Conservation (phyloP, 1,139 yeast genomes). For the Zygoascus meyerae region DNA sequence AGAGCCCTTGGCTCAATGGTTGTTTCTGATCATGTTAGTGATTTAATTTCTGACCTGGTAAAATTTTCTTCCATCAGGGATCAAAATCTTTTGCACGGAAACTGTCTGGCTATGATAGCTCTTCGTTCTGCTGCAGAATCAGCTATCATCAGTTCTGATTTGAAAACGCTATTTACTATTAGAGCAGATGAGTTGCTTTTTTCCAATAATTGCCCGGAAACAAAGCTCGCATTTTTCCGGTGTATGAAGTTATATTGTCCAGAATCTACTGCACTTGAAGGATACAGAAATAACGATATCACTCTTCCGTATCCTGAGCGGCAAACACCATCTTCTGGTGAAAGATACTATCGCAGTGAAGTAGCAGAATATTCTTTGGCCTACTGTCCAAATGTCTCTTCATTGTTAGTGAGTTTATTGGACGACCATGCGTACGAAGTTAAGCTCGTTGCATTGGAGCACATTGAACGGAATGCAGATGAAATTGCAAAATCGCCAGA, state of each 20-base stretch:
- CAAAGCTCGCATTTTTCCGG: slow-evolving; percentile 38
- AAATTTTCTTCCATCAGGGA: slow-evolving; percentile 16
- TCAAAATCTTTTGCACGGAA: slow-evolving; percentile 56
- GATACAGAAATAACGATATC: slow-evolving; percentile 1
- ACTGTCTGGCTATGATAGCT: slow-evolving; percentile 40
- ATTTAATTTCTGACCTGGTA: slow-evolving; percentile 20
- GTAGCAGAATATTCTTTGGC: slow-evolving; percentile 28
- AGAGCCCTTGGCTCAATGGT: slow-evolving; percentile 55
- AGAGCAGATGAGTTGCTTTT: slow-evolving; percentile 25
- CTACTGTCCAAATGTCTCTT: slow-evolving; percentile 5
- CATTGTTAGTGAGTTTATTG: slow-evolving; percentile 15
- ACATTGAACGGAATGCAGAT: slow-evolving; percentile 16
- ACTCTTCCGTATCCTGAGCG: not conserved
- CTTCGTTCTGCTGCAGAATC: not conserved
- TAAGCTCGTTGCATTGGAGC: slow-evolving; percentile 40
- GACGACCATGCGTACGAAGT: slow-evolving; percentile 45
- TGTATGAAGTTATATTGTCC: slow-evolving; percentile 21
- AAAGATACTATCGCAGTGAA: slow-evolving; percentile 33
- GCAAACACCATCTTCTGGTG: slow-evolving; percentile 10
- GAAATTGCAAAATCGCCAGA: not conserved
- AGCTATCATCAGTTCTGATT: slow-evolving; percentile 7
- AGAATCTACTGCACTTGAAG: not conserved
- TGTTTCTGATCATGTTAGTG: slow-evolving; percentile 30
- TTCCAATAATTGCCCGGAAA: slow-evolving; percentile 31
- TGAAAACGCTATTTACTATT: slow-evolving; percentile 19